A percentile compares a stretch with the other conserved stretches of the same genome.
phyloP scores from a whole-genome alignment of 2,329 filamentous ascomycete species.

The Thelonectria rubi region DNA sequence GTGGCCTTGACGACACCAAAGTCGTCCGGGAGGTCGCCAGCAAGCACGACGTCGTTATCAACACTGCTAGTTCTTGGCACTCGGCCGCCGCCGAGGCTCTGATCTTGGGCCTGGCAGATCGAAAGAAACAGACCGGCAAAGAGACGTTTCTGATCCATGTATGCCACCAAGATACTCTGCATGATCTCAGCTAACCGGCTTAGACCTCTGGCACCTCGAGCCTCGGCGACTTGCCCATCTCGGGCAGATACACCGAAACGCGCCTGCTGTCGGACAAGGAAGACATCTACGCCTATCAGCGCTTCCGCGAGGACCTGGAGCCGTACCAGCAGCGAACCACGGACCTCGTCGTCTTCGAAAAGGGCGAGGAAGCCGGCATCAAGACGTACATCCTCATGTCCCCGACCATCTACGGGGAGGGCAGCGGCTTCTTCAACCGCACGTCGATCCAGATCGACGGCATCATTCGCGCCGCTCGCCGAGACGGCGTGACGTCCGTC shows the following conservation, averaged over 20 bases:
- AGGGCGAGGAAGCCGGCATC: constrained; percentile 50
- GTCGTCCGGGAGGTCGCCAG: constrained; percentile 33
- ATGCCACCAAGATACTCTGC: not conserved
- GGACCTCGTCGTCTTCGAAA: constrained; percentile 54
- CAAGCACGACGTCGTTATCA: constrained; percentile 52
- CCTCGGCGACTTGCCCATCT: constrained; percentile 53
- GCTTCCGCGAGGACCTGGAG: constrained; percentile 47
- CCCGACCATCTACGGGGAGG: constrained; percentile 57
- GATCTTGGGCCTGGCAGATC: constrained; percentile 52
- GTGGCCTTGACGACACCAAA: constrained; percentile 38
- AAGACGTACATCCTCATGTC: constrained; percentile 57
- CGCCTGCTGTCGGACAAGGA: constrained; percentile 54
- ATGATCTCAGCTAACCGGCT: not conserved
- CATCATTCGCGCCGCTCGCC: constrained; percentile 44
- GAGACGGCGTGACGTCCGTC: constrained; percentile 30
- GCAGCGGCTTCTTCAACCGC: constrained; percentile 53
- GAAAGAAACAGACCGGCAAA: constrained; percentile 46
- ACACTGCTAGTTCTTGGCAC: constrained; percentile 53
- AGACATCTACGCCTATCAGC: constrained; percentile 54
- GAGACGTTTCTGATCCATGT: constrained; percentile 52
- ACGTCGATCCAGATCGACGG: constrained; percentile 51
- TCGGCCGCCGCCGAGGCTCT: constrained; percentile 50
- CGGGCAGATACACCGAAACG: constrained; percentile 39
- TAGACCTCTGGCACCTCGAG: constrained; percentile 54
- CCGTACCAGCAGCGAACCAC: constrained; percentile 55